Conservation (phyloP, 1,139 yeast species). For the Yamadazyma aaseri region DNA sequence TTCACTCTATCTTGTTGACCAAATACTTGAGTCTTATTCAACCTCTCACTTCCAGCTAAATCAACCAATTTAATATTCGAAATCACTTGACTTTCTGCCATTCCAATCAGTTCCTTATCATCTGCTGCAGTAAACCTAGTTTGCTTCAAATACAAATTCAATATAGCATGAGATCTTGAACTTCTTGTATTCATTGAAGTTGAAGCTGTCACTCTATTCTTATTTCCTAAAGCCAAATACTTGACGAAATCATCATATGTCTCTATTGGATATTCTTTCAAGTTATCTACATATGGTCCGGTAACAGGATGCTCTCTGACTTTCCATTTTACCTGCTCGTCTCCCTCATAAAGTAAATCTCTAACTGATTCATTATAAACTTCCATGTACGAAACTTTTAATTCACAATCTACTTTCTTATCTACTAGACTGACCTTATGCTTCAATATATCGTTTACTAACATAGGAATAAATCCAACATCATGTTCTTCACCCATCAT, state of each 20-base stretch:
- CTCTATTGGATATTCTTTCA: constrained; percentile 48
- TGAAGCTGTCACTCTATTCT: constrained; percentile 60
- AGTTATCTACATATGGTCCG: constrained; percentile 71
- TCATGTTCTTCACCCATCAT: constrained; percentile 61
- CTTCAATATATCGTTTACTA: constrained; percentile 53
- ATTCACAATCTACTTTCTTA: constrained; percentile 49
- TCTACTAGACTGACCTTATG: constrained; percentile 38
- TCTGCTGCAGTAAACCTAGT: constrained; percentile 33
- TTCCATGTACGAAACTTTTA: constrained; percentile 64
- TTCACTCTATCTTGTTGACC: constrained; percentile 59
- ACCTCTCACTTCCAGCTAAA: constrained; percentile 80
- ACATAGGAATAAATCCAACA: constrained; percentile 62
- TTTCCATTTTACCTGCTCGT: constrained; percentile 31
- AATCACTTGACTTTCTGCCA: constrained; percentile 52
- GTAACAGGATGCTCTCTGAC: constrained; percentile 60
- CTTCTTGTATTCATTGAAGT: constrained; percentile 70
- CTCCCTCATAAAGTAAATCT: constrained; percentile 43
- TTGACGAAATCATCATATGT: constrained; percentile 43
- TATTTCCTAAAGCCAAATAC: constrained; percentile 47
- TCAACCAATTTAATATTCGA: constrained; percentile 72
- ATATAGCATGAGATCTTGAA: constrained; percentile 76
- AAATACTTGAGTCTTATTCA: constrained; percentile 59
- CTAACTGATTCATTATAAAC: constrained; percentile 71
- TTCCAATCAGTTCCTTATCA: constrained; percentile 30
- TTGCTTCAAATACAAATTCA: constrained; percentile 61